phyloP scores from a whole-genome alignment of 805 yeast genomes.

The Crinitomyces ghanaensis region DNA sequence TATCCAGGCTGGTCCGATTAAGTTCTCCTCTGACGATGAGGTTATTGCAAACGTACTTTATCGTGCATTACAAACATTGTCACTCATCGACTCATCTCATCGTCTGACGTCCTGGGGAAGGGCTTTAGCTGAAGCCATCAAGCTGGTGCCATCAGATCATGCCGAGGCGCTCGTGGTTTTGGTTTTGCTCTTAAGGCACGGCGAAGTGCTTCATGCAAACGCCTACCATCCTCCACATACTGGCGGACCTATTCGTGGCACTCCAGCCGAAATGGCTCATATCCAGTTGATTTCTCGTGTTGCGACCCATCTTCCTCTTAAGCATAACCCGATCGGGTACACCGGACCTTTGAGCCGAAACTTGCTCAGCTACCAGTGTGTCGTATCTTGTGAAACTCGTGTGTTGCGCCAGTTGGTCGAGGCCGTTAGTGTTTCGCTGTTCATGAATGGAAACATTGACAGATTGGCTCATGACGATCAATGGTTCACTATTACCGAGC shows the following conservation, averaged over 20 bases:
- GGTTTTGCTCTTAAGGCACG: slow-evolving; percentile 17
- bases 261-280: slow-evolving; percentile 23
- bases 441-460: slow-evolving; percentile 42
- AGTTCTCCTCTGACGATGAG: slow-evolving; percentile 40
- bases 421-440: slow-evolving; percentile 33
- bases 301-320: slow-evolving; percentile 34
- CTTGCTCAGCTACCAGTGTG: slow-evolving; percentile 55
- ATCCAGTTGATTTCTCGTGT: slow-evolving; percentile 39
- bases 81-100: slow-evolving; percentile 31
- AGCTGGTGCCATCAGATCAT: slow-evolving; percentile 5
- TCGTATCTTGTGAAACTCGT: slow-evolving; percentile 40
- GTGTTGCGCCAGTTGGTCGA: slow-evolving; percentile 46
- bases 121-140: slow-evolving; percentile 28
- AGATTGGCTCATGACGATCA: slow-evolving; percentile 36
- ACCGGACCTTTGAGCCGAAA: slow-evolving; percentile 63
- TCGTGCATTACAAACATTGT: slow-evolving; percentile 43
- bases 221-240: too few species aligned
- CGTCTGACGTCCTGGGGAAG: slow-evolving; percentile 43
- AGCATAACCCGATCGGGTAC: slow-evolving; percentile 44
- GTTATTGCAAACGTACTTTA: slow-evolving; percentile 43
- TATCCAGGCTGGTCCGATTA: slow-evolving; percentile 19
- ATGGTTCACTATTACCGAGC: slow-evolving; percentile 48
- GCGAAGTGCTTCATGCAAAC: too few species aligned
- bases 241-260: too few species aligned
- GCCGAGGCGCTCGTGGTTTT: slow-evolving; percentile 18